Evolutionary conservation across 202 grass and related monocot species (phyloP).

Genomic region (Sporobolus alterniflorus): DNA sequence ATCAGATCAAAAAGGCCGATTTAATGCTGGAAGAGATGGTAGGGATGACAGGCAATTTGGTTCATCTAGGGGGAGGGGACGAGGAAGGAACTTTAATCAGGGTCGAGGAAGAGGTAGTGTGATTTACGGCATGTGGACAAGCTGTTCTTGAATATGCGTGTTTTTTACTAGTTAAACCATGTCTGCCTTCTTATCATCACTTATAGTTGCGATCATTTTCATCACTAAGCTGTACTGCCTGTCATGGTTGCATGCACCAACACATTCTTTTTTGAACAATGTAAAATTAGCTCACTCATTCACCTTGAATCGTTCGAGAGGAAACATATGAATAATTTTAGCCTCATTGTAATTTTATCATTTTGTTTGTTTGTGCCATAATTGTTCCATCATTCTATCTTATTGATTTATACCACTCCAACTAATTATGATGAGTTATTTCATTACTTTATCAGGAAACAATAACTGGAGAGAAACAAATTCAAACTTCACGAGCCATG

Average conservation of each 20-base stretch:
- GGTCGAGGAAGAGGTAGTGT: conserved; percentile 53
- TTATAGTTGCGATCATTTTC: neutral
- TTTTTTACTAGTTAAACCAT: neutral
- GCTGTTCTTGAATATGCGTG: conserved; percentile 14
- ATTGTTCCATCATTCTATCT: conserved; percentile 5
- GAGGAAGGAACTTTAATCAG: conserved; percentile 44
- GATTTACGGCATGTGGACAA: neutral
- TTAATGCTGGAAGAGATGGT: conserved; percentile 57
- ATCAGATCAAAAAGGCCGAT: conserved; percentile 54
- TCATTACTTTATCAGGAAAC: conserved; percentile 43
- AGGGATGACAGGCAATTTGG: conserved; percentile 47
- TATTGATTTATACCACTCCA: conserved; percentile 4
- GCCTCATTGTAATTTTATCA: neutral
- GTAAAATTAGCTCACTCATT: neutral
- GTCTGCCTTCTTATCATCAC: neutral
- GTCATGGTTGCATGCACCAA: neutral
- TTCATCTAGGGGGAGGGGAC: conserved; percentile 49
- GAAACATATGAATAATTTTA: neutral
- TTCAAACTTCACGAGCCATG: conserved; percentile 22
- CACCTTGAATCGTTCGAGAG: conserved; percentile 9
- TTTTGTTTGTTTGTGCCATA: neutral
- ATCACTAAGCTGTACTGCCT: neutral
- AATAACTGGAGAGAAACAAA: conserved; percentile 55
- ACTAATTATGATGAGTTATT: neutral
- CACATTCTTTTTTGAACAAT: conserved; percentile 10